Percentiles rank a stretch among this genome's conserved stretches.
Conservation (phyloP, 1,139 yeast species). For the Yarrowia galli region DNA sequence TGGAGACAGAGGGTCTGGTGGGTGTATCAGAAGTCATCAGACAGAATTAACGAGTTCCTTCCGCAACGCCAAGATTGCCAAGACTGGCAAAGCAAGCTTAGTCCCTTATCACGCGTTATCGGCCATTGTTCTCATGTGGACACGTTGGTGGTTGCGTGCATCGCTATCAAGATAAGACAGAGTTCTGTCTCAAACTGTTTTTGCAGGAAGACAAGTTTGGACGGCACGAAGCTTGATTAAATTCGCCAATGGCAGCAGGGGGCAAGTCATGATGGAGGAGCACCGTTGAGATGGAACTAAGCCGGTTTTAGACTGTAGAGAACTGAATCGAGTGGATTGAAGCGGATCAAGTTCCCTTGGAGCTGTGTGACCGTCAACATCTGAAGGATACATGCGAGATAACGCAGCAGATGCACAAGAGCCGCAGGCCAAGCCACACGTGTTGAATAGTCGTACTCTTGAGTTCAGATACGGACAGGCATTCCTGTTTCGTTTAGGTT, state of each 20-base stretch:
- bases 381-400: background rate
- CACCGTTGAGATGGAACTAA: background rate
- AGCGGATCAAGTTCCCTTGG: no score
- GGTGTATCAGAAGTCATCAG: no score
- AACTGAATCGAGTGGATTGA: background rate
- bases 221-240: conserved; percentile 11
- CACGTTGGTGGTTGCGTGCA: background rate
- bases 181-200: conserved; percentile 11
- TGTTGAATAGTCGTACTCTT: background rate
- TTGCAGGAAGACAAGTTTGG: background rate
- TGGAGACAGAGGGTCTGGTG: background rate
- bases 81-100: background rate
- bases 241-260: conserved; percentile 3
- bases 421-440: conserved; percentile 22
- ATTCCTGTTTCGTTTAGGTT: background rate
- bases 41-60: no score
- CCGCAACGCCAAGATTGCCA: background rate
- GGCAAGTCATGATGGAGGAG: background rate
- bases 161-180: background rate
- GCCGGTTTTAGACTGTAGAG: background rate
- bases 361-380: no score
- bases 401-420: background rate
- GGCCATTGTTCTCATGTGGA: background rate
- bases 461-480: background rate
- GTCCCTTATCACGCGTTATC: background rate